Conservation (phyloP, 306 rosid species). For the Lupinus albus region DNA sequence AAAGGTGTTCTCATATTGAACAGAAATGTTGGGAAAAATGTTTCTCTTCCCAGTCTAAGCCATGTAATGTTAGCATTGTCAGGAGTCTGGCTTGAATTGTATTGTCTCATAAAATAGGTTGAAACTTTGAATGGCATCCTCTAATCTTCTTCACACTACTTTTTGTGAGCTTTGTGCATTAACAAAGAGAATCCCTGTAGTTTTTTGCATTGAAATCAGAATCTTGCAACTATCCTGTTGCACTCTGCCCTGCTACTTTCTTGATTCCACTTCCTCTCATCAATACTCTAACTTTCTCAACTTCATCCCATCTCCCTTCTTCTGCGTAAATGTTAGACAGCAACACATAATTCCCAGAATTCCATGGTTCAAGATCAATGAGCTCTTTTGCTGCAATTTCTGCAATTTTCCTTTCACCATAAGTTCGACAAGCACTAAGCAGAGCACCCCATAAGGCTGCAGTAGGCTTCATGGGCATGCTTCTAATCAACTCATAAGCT, state of each 20-base stretch:
- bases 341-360: conserved; percentile 80
- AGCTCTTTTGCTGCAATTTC: conserved; percentile 63
- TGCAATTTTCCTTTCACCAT: conserved; percentile 61
- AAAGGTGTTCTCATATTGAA: no score
- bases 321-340: conserved; percentile 81
- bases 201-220: neutral
- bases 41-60: conserved; percentile 6
- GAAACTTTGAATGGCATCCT: neutral
- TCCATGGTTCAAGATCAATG: conserved; percentile 53
- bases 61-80: neutral
- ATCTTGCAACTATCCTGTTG: conserved; percentile 46
- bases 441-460: conserved; percentile 85
- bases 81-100: neutral
- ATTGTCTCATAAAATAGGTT: conserved; percentile 12
- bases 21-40: no score
- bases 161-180: conserved; percentile 4
- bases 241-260: conserved; percentile 80
- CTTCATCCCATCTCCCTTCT: conserved; percentile 81
- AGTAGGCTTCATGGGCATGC: conserved; percentile 71
- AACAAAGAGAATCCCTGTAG: neutral
- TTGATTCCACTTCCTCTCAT: conserved; percentile 59
- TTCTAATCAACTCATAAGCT: conserved; percentile 65
- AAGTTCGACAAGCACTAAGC: conserved; percentile 80
- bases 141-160: conserved; percentile 4
- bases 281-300: conserved; percentile 64